Base-by-base conservation (phyloP, 352 stramenopile genomes). In the Pythium rhizo-oryzae region DNA sequence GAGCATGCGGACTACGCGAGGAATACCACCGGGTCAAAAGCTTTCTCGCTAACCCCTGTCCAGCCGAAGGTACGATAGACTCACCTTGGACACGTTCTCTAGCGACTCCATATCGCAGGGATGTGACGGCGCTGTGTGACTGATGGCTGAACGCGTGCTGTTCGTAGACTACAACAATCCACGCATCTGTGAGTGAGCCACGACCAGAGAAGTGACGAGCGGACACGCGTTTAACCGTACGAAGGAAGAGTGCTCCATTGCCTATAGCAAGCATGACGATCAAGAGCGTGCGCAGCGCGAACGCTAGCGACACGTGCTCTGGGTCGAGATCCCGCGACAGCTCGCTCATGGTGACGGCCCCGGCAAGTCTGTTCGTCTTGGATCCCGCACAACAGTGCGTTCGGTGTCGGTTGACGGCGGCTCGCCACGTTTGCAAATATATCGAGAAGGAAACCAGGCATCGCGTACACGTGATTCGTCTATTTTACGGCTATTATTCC, bases 1-100 rank as follows among this genome's bases (percentile, higher is more conserved):
- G 55, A 85, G 81, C 66, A 90, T 70, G 25, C 76, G 77, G 35
- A 81, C 81, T 90, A 52, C 25, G 41, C 1, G 8, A 24, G 25
- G 19, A 25, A 6, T 2, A 33, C 28, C 28, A 33, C 9, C 16
- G 16, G 13, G 19, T 25, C 15, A 53, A 8, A 54, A n/a, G n/a
- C n/a, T n/a, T n/a, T n/a, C n/a, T n/a, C n/a, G n/a, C n/a, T n/a
- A n/a, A n/a, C n/a, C n/a, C n/a, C n/a, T n/a, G n/a, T n/a, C n/a
- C n/a, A n/a, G n/a, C n/a, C n/a, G n/a, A n/a, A n/a, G n/a, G n/a
- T n/a, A n/a, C n/a, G n/a, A n/a, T n/a, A n/a, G n/a, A n/a, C 37
- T 37, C 30, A 67, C 60, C 23, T 60, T 67, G 60, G 18, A 67
- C 50, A 13, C 37, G 30, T 5, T 49, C 52, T 8, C 18, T 39